Conservation (phyloP, 2,329 filamentous ascomycete species). For the Claviceps humidiphila region DNA sequence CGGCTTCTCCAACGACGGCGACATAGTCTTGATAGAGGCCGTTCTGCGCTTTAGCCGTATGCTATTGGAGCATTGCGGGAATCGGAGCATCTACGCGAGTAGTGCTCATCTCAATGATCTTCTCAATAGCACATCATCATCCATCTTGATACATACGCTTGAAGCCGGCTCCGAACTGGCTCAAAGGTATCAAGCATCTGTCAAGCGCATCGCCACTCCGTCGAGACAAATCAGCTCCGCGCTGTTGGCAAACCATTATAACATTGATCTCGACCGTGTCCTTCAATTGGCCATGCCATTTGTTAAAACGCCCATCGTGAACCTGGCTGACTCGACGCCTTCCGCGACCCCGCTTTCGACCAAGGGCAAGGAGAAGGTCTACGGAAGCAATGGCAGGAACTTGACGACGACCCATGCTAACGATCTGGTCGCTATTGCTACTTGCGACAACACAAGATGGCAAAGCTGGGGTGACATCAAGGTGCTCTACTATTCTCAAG, state of each 20-base stretch:
- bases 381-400: slow-evolving; percentile 27
- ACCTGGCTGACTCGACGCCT: slow-evolving; percentile 37
- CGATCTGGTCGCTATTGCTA: slow-evolving; percentile 65
- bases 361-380: slow-evolving; percentile 66
- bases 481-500: slow-evolving; percentile 60
- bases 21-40: slow-evolving; percentile 64
- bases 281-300: slow-evolving; percentile 76
- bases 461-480: slow-evolving; percentile 70
- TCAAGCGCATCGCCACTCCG: slow-evolving; percentile 59
- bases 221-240: slow-evolving; percentile 55
- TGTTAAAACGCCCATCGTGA: slow-evolving; percentile 51
- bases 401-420: slow-evolving; percentile 60
- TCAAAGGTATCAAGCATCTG: slow-evolving; percentile 81
- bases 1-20: slow-evolving; percentile 61
- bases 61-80: slow-evolving; percentile 88
- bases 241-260: slow-evolving; percentile 74
- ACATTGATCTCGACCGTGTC: slow-evolving; percentile 65
- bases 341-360: slow-evolving; percentile 40
- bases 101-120: slow-evolving; percentile 81
- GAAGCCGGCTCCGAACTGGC: slow-evolving; percentile 75
- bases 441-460: slow-evolving; percentile 47
- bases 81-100: slow-evolving; percentile 90
- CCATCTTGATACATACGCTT: slow-evolving; percentile 64
- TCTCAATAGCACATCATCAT: slow-evolving; percentile 72
- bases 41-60: slow-evolving; percentile 77